These are phyloP conservation scores for Aureobasidium sp. DNA, from an alignment of 2,329 filamentous ascomycete species.

Conservation along the genomic window DNA sequence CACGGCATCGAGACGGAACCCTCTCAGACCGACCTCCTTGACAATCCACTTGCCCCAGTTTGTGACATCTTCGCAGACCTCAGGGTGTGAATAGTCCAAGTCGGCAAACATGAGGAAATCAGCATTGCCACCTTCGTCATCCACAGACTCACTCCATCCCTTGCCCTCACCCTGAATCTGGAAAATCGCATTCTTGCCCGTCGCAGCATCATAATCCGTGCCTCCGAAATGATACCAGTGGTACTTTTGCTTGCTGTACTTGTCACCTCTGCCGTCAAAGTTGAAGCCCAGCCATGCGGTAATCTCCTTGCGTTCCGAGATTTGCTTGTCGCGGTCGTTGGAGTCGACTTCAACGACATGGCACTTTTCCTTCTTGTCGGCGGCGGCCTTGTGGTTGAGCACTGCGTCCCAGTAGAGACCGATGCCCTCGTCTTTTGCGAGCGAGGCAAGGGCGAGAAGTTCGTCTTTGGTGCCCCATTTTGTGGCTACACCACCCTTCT, in stretches of 20 bases:
- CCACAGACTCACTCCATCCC: conserved; percentile 53
- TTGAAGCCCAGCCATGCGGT: conserved; percentile 61
- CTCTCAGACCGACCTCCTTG: conserved; percentile 51
- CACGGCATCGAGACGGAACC: conserved; percentile 61
- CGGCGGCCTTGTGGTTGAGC: conserved; percentile 63
- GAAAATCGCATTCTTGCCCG: conserved; percentile 53
- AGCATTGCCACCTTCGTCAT: conserved; percentile 55
- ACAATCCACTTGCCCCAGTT: conserved; percentile 61
- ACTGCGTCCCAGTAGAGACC: conserved; percentile 62
- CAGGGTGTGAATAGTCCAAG: conserved; percentile 55
- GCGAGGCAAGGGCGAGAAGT: conserved; percentile 44
- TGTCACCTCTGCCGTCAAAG: conserved; percentile 52
- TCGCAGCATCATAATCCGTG: conserved; percentile 54
- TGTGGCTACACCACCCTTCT: conserved; percentile 54
- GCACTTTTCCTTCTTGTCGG: conserved; percentile 57
- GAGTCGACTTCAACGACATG: conserved; percentile 55
- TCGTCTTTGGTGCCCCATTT: conserved; percentile 64
- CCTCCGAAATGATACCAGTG: conserved; percentile 59
- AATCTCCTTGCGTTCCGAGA: conserved; percentile 51
- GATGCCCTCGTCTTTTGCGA: conserved; percentile 48
- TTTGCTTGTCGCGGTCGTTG: conserved; percentile 45
- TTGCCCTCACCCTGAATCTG: conserved; percentile 57
- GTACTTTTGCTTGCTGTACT: conserved; percentile 55
- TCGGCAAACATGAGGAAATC: conserved; percentile 65
- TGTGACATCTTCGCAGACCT: conserved; percentile 56